Evolutionary conservation across 352 stramenopile genomes (phyloP), one percentile per base, ranked within the genome.

Genomic region (Phytophthora ramorum): DNA sequence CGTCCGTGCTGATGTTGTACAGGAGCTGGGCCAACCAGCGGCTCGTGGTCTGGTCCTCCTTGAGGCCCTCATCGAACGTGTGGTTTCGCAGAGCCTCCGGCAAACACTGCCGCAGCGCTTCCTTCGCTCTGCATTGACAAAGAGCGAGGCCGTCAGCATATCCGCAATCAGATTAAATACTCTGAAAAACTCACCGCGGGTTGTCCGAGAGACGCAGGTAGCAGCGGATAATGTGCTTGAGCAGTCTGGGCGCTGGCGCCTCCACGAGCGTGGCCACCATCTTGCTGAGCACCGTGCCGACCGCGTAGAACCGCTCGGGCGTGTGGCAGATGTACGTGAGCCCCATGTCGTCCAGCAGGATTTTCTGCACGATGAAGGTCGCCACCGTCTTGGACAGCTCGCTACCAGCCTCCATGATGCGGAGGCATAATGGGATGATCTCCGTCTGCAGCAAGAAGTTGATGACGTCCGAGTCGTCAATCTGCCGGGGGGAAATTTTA

Each of bases 331-430:
- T 99, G 80, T 99, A 99, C 20, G 97, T 97, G 24, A 99, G 86
- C 14, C 98, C 98, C 76, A 98, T 97, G 55, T 99, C 96, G 75
- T 99, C 98, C 45, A 99, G 73, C 41, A 99, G 75, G 63, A 99
- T 99, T 76, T 99, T 99, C 78, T 99, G 97, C 38, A 99, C 97
- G 56, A 99, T 99, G 72, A 99, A 99, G 2, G 97, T 99, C 8
- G 98, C 98, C n/a, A 91, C 94, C 4, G 98, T 99, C 78, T 99
- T 99, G 71, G 85, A 98, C 16, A 99, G 83, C 70, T 99, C 98
- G 58, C 89, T 98, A 26, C 98, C 98, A 17, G 96, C 97, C 71
- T 99, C 98, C 98, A 99, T 99, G 63, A 99, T 99, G 38, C 98
- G 88, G 16, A 99, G 82, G 74, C 97, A 99, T 1, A 99, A 80